Evolutionary conservation across 2,329 filamentous ascomycete species (phyloP).

Genomic region (Penicillium decumbens): DNA sequence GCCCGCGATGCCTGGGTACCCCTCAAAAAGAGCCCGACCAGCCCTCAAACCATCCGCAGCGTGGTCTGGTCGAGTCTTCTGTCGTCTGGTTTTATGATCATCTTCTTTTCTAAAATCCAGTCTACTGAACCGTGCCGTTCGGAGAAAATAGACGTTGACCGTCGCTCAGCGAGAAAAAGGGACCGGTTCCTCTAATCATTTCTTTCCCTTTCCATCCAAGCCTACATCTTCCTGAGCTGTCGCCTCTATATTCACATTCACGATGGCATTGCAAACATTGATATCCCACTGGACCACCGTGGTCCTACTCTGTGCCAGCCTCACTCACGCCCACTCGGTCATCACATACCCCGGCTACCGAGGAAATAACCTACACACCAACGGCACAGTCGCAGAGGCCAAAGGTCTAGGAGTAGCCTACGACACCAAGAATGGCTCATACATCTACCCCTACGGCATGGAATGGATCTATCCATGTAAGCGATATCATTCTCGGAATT

Average conservation of each 20-base stretch:
- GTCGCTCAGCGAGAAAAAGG: slow-evolving; percentile 1
- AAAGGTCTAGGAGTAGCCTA: slow-evolving; percentile 46
- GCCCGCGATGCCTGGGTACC: slow-evolving; percentile 15
- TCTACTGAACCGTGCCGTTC: neutral
- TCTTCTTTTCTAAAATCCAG: neutral
- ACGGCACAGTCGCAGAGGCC: slow-evolving; percentile 53
- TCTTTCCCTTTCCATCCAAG: neutral
- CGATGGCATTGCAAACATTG: slow-evolving; percentile 27
- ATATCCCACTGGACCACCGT: slow-evolving; percentile 29
- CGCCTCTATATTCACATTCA: slow-evolving; percentile 10
- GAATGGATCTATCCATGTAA: slow-evolving; percentile 94
- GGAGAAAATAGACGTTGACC: slow-evolving; percentile 3
- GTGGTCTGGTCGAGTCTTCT: slow-evolving; percentile 23
- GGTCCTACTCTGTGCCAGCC: slow-evolving; percentile 34
- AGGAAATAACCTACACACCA: slow-evolving; percentile 79
- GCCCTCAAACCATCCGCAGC: slow-evolving; percentile 22
- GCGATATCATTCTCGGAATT: slow-evolving; percentile 32
- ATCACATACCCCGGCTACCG: slow-evolving; percentile 82
- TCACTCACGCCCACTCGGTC: slow-evolving; percentile 61
- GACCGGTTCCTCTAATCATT: neutral
- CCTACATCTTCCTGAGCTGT: neutral
- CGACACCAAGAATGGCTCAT: slow-evolving; percentile 39
- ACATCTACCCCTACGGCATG: slow-evolving; percentile 75
- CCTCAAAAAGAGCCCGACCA: slow-evolving; percentile 31
- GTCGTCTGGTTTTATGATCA: slow-evolving; percentile 7